A percentile compares a stretch with the other conserved stretches of the same genome.
phyloP scores from a whole-genome alignment of 2,329 filamentous ascomycete species.

The Diaporthe sp. region DNA sequence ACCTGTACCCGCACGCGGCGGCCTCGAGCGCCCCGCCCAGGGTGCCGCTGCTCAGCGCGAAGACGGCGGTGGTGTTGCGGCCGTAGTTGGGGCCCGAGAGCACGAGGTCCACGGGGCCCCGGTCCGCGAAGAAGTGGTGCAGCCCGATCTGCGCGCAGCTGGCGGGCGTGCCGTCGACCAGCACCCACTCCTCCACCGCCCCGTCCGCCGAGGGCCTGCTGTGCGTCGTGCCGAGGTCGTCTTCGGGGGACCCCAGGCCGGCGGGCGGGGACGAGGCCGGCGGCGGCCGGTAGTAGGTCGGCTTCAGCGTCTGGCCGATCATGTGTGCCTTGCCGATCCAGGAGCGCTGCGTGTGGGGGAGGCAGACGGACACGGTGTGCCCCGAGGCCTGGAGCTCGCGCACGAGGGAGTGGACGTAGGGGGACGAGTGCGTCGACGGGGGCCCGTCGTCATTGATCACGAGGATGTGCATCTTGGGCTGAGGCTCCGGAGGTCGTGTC shows the following conservation, averaged over 20 bases:
- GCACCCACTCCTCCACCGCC: conserved; percentile 81
- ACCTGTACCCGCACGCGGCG: conserved; percentile 76
- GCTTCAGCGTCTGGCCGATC: conserved; percentile 88
- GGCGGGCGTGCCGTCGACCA: conserved; percentile 85
- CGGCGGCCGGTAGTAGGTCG: conserved; percentile 82
- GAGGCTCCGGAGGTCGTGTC: neutral
- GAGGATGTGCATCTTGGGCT: conserved; percentile 70
- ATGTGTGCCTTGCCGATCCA: conserved; percentile 99
- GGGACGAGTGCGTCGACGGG: conserved; percentile 82
- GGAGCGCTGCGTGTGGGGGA: conserved; percentile 91
- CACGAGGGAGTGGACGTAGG: conserved; percentile 83
- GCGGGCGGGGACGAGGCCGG: conserved; percentile 52
- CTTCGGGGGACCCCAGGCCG: conserved; percentile 58
- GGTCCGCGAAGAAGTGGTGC: conserved; percentile 82
- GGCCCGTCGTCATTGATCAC: conserved; percentile 87
- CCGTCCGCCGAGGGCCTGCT: conserved; percentile 65
- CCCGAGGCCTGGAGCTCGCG: conserved; percentile 79
- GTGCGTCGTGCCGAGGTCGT: conserved; percentile 79
- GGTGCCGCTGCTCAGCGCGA: conserved; percentile 83
- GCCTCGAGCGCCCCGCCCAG: conserved; percentile 84
- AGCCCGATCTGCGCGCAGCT: conserved; percentile 87
- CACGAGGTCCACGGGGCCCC: conserved; percentile 81
- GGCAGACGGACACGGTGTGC: conserved; percentile 90
- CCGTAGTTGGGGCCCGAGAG: conserved; percentile 88
- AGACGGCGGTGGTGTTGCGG: conserved; percentile 84